Percentiles rank a stretch among this genome's conserved stretches.
Conservation (phyloP, 2,329 filamentous ascomycete species). For the Apiospora phragmitis region DNA sequence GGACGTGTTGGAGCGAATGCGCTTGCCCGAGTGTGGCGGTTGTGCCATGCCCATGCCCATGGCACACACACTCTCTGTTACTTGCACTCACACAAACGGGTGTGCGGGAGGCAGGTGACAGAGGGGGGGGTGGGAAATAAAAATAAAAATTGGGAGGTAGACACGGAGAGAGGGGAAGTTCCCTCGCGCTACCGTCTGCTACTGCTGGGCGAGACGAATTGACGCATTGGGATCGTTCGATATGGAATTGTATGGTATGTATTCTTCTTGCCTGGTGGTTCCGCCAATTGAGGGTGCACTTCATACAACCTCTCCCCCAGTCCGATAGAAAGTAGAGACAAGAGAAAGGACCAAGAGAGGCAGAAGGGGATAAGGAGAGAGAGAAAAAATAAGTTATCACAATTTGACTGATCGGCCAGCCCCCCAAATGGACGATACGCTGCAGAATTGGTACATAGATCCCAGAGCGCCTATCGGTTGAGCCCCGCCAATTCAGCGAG, state of each 20-base stretch:
- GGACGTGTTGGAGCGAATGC: slow-evolving; percentile 20
- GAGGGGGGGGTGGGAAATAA: background rate
- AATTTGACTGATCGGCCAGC: slow-evolving; percentile 10
- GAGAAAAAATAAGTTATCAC: slow-evolving; percentile 9
- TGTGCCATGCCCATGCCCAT: slow-evolving; percentile 16
- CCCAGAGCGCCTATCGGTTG: slow-evolving; percentile 8
- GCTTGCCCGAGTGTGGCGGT: slow-evolving; percentile 19
- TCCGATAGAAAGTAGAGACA: slow-evolving; percentile 3
- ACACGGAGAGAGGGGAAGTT: slow-evolving; percentile 8
- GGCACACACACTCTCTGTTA: slow-evolving; percentile 7
- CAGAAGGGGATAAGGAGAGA: background rate
- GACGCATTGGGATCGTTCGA: slow-evolving; percentile 9
- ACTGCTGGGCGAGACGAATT: slow-evolving; percentile 8
- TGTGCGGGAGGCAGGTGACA: background rate
- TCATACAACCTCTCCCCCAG: slow-evolving; percentile 7
- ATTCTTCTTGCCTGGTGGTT: background rate
- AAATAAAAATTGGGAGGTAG: background rate
- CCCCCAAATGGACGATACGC: slow-evolving; percentile 9
- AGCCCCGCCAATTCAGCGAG: slow-evolving; percentile 11
- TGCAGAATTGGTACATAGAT: slow-evolving; percentile 10
- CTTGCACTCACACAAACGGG: slow-evolving; percentile 1
- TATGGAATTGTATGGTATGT: background rate
- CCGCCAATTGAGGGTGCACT: slow-evolving; percentile 2
- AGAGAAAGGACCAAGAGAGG: background rate
- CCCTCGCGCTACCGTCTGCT: slow-evolving; percentile 7